These are phyloP conservation scores for Petunia axillaris DNA, from an alignment of 257 asterid species.

Conservation along the genomic window DNA sequence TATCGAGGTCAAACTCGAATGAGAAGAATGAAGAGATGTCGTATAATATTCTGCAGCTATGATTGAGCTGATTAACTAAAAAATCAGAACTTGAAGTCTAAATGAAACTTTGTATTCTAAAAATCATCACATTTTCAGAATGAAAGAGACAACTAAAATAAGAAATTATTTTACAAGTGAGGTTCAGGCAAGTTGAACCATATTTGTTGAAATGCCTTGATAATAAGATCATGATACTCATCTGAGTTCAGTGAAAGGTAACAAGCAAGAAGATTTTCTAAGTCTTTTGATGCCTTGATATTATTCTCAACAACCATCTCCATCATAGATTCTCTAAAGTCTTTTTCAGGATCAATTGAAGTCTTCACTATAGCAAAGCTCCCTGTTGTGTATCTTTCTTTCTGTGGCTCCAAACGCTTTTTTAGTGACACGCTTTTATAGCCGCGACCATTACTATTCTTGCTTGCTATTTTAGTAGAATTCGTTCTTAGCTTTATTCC, in stretches of 20 bases:
- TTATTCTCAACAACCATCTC: conserved; percentile 90
- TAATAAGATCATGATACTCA: conserved; percentile 72
- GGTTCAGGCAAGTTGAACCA: conserved; percentile 67
- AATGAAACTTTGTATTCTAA: not conserved
- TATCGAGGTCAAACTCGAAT: not conserved
- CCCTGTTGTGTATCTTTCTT: conserved; percentile 42
- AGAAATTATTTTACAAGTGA: conserved; percentile 11
- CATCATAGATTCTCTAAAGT: conserved; percentile 86
- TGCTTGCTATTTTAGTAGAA: conserved; percentile 46
- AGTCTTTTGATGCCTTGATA: conserved; percentile 63
- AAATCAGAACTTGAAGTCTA: not conserved
- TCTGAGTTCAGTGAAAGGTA: conserved; percentile 74
- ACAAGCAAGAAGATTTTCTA: conserved; percentile 89
- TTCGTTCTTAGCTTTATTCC: conserved; percentile 62
- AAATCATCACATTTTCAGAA: not conserved
- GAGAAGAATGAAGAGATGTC: not conserved
- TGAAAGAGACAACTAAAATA: not conserved
- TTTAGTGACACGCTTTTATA: conserved; percentile 43
- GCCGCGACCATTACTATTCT: conserved; percentile 39
- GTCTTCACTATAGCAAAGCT: conserved; percentile 90
- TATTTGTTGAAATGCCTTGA: conserved; percentile 82
- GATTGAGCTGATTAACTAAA: not conserved
- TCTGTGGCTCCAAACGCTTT: conserved; percentile 26
- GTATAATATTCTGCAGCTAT: not conserved
- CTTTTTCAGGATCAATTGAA: conserved; percentile 80